Conservation (phyloP, 495 filamentous ascomycete genomes). For the Xylaria scruposa region DNA sequence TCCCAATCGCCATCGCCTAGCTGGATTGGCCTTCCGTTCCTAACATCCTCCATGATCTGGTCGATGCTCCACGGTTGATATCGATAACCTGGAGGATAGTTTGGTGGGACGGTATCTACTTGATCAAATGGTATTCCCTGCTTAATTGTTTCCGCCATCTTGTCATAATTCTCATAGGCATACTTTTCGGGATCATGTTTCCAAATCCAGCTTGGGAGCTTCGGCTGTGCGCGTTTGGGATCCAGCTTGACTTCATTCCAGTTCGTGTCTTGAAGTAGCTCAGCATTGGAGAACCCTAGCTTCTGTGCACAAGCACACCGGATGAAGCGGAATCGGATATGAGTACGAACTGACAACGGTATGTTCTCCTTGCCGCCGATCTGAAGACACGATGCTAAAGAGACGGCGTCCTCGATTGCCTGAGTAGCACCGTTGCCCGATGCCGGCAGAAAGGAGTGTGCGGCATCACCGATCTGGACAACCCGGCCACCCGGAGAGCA, state of each 20-base stretch:
- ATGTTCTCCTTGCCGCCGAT: constrained; percentile 55
- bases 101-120: constrained; percentile 47
- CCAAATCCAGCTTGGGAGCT: constrained; percentile 61
- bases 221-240: constrained; percentile 56
- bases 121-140: constrained; percentile 47
- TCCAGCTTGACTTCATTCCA: constrained; percentile 62
- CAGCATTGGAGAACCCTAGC: constrained; percentile 61
- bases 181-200: constrained; percentile 64
- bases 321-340: constrained; percentile 59
- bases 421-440: constrained; percentile 72
- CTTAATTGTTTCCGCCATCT: constrained; percentile 49
- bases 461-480: constrained; percentile 68
- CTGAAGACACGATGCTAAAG: constrained; percentile 66
- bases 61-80: constrained; percentile 57
- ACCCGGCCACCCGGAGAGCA: constrained; percentile 64
- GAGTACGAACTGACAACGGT: constrained; percentile 53
- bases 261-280: constrained; percentile 63
- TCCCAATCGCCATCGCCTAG: constrained; percentile 51
- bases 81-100: constrained; percentile 53
- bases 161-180: constrained; percentile 59
- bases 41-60: constrained; percentile 48
- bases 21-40: constrained; percentile 43
- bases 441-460: constrained; percentile 73
- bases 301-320: constrained; percentile 64
- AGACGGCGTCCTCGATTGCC: constrained; percentile 73